Evolutionary conservation across 306 rosid species (phyloP).

Genomic region (Fragaria ananassa): DNA sequence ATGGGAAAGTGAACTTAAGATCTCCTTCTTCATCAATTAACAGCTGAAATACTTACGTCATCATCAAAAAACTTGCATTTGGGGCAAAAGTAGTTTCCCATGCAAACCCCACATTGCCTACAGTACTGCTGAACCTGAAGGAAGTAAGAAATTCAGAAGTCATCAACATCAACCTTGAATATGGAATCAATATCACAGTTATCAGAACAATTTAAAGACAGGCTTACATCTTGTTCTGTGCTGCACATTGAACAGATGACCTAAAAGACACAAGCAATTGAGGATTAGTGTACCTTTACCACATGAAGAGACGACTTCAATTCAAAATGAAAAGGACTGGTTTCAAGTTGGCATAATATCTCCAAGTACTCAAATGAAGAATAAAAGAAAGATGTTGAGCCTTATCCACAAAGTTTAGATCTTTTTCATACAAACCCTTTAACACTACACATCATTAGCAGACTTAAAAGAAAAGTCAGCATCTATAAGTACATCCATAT

Average conservation of each 20-base stretch:
- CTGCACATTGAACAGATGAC: conserved; percentile 74
- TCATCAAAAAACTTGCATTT: conserved; percentile 75
- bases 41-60: conserved; percentile 45
- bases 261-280: conserved; percentile 37
- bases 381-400: conserved; percentile 4
- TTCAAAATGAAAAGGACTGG: not conserved
- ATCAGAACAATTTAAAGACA: not conserved
- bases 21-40: not conserved
- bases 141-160: conserved; percentile 8
- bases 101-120: conserved; percentile 64
- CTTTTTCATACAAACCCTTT: conserved; percentile 2
- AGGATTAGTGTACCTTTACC: not conserved
- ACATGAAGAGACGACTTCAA: not conserved
- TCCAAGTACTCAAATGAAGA: not conserved
- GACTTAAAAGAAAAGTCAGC: conserved; percentile 2
- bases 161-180: not conserved
- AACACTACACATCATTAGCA: not conserved
- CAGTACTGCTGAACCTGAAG: conserved; percentile 85
- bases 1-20: not conserved
- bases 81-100: conserved; percentile 77
- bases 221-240: conserved; percentile 76
- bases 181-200: not conserved
- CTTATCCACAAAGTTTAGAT: conserved; percentile 19
- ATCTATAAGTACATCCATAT: not conserved
- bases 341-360: not conserved